phyloP scores from a whole-genome alignment of 441 rosid species.

The Adansonia grandidieri region DNA sequence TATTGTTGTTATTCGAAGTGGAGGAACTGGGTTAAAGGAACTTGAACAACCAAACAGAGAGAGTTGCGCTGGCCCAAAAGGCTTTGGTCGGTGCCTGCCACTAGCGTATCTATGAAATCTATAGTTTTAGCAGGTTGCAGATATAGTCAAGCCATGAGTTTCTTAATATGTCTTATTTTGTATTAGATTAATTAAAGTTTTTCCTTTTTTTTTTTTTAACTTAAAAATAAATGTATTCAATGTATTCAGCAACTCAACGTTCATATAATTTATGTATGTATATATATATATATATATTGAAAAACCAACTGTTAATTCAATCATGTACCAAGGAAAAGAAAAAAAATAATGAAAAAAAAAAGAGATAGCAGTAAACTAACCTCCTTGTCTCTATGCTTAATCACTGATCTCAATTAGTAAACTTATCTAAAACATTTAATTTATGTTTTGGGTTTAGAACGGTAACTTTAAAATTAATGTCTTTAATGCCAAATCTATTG shows the following conservation, averaged over 20 bases:
- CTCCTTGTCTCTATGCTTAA: not conserved
- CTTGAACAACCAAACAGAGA: not conserved
- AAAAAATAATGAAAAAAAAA: not conserved
- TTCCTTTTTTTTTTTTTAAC: too few species aligned
- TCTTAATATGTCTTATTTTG: not conserved
- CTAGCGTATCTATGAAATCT: constrained; percentile 8
- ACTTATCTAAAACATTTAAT: not conserved
- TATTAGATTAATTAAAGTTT: too few species aligned
- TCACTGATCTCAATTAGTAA: not conserved
- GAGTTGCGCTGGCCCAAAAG: not conserved
- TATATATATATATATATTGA: not conserved
- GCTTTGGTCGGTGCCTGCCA: not conserved
- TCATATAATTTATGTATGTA: not conserved
- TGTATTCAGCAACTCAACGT: not conserved
- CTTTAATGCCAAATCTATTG: not conserved
- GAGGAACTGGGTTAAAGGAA: not conserved
- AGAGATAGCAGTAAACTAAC: not conserved
- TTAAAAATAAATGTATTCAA: too few species aligned
- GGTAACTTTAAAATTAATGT: not conserved
- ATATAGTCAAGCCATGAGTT: not conserved
- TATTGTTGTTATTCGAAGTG: not conserved
- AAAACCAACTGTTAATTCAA: not conserved
- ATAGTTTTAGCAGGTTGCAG: not conserved
- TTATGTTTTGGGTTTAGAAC: not conserved
- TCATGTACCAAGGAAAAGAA: not conserved